Evolutionary conservation across 345 rosid genomes (phyloP), one percentile per base, ranked within the genome.

Genomic region (Hibiscus trionum): DNA sequence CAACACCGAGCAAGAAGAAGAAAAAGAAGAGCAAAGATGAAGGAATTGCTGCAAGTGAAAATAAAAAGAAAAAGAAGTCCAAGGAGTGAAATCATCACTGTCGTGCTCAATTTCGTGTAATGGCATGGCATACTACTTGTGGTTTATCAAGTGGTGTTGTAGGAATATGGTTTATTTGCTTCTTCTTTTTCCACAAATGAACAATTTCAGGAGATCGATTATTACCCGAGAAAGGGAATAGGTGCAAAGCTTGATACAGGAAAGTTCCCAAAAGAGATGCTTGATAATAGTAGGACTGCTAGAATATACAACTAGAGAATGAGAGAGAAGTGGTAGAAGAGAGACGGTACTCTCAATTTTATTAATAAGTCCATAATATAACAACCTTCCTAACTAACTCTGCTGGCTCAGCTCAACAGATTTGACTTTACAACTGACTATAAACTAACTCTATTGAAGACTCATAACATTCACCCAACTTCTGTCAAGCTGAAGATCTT

Each of bases 31-130:
- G 73, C 17, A 76, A 80, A 76, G 85, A 69, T 63, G 79, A 57
- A 29, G 75, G 7, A 9, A 82, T 82, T 55, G 26, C 59, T 12
- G 52, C 16, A 16, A 50, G 73, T 61, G 80, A 81, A 7, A 53
- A 64, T 55, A 83, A 82, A 71, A 85, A 80, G 82, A 86, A 82
- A 70, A 88, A 81, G 69, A 80, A 81, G 80, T 76, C 86, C 0
- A 77, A 72, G 17, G 62, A 50, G 24, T 69, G 61, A 69, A 29
- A 9, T 14, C n/a, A 8, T 16, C 72, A 50, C 26, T 9, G 4
- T 21, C 24, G 24, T 21, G 24, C 24, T 21, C 24, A 21, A 21
- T 21, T 21, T 50, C 17, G 69, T 44, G 5, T 42, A 52, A 65
- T 42, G 46, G 68, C 26, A 63, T 35, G 29, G 37, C 37, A 10